phyloP scores from a whole-genome alignment of 176 grass and related monocot species.

The Pontederia crassipes region DNA sequence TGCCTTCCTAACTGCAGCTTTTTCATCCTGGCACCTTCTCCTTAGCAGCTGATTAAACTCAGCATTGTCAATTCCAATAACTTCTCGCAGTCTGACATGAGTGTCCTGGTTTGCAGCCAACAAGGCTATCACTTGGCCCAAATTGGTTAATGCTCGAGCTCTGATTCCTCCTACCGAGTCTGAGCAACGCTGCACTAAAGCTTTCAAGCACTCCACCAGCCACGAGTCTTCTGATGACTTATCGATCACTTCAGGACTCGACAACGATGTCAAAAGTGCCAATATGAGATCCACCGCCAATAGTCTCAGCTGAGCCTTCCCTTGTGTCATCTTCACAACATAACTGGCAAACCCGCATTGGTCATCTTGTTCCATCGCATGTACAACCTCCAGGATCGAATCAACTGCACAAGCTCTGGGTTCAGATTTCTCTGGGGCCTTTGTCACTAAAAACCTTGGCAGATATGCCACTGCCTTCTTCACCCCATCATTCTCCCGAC shows the following conservation, averaged over 20 bases:
- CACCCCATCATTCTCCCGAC: conserved; percentile 41
- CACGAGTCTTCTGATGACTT: conserved; percentile 5
- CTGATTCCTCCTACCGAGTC: conserved; percentile 46
- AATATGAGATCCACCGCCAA: conserved; percentile 74
- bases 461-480: conserved; percentile 49
- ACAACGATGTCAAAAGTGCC: conserved; percentile 33
- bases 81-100: conserved; percentile 24
- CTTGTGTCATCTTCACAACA: conserved; percentile 49
- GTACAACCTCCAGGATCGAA: conserved; percentile 53
- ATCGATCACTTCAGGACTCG: conserved; percentile 17
- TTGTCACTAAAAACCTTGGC: conserved; percentile 57
- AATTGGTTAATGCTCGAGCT: conserved; percentile 64
- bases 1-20: conserved; percentile 87
- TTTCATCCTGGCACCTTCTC: conserved; percentile 64
- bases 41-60: conserved; percentile 54
- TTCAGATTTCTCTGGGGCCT: conserved; percentile 69
- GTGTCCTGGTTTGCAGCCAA: conserved; percentile 41
- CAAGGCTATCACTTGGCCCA: conserved; percentile 48
- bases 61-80: conserved; percentile 33
- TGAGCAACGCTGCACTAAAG: conserved; percentile 59
- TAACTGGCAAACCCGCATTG: conserved; percentile 35
- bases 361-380: conserved; percentile 26
- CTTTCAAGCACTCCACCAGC: conserved; percentile 41
- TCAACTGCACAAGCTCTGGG: conserved; percentile 54
- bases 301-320: conserved; percentile 55